These are phyloP conservation scores for Fusarium gaditjirri DNA, from an alignment of 2,329 filamentous ascomycete genomes.

Conservation along the genomic window DNA sequence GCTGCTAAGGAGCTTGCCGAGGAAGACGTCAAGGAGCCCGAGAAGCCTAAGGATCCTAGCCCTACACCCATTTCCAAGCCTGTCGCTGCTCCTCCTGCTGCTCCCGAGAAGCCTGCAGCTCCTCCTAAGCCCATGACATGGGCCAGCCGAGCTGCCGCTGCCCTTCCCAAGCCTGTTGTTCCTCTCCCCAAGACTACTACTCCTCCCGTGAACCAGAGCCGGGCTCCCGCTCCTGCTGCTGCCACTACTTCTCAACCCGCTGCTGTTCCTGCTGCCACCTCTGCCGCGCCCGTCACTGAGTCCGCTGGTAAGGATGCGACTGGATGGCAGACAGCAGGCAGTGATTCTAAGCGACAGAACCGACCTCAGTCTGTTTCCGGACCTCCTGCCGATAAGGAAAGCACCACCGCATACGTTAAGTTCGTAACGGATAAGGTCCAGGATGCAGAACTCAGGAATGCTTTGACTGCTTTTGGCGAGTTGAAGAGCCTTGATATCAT, in stretches of 20 bases:
- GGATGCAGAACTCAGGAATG: constrained; percentile 74
- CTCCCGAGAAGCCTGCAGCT: constrained; percentile 56
- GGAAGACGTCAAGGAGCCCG: constrained; percentile 65
- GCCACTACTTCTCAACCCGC: constrained; percentile 51
- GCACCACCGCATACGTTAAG: constrained; percentile 90
- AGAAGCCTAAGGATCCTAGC: constrained; percentile 74
- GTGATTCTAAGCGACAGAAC: constrained; percentile 85
- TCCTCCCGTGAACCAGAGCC: constrained; percentile 61
- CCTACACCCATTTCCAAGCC: constrained; percentile 61
- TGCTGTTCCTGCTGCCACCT: constrained; percentile 49
- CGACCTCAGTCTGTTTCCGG: constrained; percentile 74
- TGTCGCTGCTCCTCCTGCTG: constrained; percentile 47
- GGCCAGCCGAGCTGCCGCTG: constrained; percentile 75
- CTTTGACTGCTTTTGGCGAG: constrained; percentile 77
- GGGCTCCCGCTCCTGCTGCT: constrained; percentile 61
- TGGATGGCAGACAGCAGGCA: constrained; percentile 87
- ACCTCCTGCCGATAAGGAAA: constrained; percentile 74
- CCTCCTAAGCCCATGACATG: constrained; percentile 75
- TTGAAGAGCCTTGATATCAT: constrained; percentile 81
- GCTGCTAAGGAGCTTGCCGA: constrained; percentile 63
- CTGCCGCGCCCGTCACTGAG: constrained; percentile 54
- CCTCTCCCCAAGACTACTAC: constrained; percentile 68
- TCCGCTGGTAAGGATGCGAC: constrained; percentile 60
- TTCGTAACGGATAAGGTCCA: constrained; percentile 92
- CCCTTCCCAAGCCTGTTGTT: constrained; percentile 64